Percentiles rank a stretch among this genome's conserved stretches.
These are phyloP conservation scores for Sclerotinia borealis DNA, from an alignment of 2,329 filamentous ascomycete species.

Conservation along the genomic window DNA sequence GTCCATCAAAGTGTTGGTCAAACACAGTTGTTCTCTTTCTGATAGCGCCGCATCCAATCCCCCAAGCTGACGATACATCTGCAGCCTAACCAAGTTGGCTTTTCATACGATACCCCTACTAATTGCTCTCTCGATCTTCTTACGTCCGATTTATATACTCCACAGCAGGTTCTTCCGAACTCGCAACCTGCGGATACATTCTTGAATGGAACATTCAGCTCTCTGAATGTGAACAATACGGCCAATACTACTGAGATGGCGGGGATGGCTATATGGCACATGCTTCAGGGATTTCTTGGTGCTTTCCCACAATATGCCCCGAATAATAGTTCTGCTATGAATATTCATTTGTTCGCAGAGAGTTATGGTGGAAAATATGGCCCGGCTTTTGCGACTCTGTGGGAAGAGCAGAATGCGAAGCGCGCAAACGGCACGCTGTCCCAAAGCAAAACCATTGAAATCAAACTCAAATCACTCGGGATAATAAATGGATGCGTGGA, in stretches of 20 bases:
- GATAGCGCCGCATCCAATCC: not conserved
- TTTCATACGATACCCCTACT: slow-evolving; percentile 58
- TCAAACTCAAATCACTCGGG: slow-evolving; percentile 57
- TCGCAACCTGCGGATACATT: slow-evolving; percentile 34
- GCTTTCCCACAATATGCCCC: slow-evolving; percentile 52
- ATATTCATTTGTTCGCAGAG: slow-evolving; percentile 62
- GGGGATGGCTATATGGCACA: slow-evolving; percentile 52
- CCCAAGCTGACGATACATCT: slow-evolving; percentile 31
- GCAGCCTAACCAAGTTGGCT: slow-evolving; percentile 63
- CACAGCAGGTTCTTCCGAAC: slow-evolving; percentile 32
- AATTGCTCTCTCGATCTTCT: slow-evolving; percentile 53
- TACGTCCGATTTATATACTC: slow-evolving; percentile 36
- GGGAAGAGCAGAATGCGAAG: slow-evolving; percentile 55
- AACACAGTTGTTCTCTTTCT: not conserved
- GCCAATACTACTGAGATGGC: slow-evolving; percentile 47
- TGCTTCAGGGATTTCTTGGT: slow-evolving; percentile 52
- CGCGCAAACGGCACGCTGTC: slow-evolving; percentile 45
- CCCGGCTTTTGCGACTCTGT: slow-evolving; percentile 53
- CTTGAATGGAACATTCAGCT: slow-evolving; percentile 61
- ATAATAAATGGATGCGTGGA: slow-evolving; percentile 70
- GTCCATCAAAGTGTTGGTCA: not conserved
- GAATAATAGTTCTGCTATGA: slow-evolving; percentile 45
- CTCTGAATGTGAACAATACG: slow-evolving; percentile 39
- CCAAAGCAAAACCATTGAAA: slow-evolving; percentile 47
- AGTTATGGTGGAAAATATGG: slow-evolving; percentile 68